These are phyloP conservation scores for Backusella australiensis DNA, from an alignment of 192 early-diverging fungal genomes.

Conservation along the genomic window DNA sequence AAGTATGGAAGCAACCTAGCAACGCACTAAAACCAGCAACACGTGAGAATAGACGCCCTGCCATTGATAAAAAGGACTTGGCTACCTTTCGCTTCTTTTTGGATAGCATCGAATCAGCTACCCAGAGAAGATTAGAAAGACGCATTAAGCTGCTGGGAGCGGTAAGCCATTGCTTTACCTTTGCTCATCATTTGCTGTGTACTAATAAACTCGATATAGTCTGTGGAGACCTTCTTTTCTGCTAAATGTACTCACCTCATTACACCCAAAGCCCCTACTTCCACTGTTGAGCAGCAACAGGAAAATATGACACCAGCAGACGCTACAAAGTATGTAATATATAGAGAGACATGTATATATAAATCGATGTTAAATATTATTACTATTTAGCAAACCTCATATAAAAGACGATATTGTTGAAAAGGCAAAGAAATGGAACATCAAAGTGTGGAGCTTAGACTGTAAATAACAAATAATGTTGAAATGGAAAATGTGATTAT, in stretches of 20 bases:
- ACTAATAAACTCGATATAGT: neutral
- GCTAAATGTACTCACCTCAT: constrained; percentile 30
- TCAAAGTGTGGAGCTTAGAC: constrained; percentile 18
- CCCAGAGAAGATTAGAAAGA: neutral
- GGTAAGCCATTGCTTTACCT: constrained; percentile 7
- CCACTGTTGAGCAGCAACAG: neutral
- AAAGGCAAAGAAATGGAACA: constrained; percentile 6
- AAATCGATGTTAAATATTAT: neutral
- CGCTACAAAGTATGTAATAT: neutral
- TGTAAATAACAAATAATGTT: constrained; percentile 12
- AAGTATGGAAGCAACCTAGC: neutral
- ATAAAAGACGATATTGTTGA: constrained; percentile 23
- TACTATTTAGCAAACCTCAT: neutral
- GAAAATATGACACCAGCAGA: neutral
- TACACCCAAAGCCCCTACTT: constrained; percentile 4
- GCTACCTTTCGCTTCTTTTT: constrained; percentile 15
- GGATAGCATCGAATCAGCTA: constrained; percentile 16
- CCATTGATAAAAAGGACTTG: constrained; percentile 18
- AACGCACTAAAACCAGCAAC: neutral
- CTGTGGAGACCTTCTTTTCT: constrained; percentile 28
- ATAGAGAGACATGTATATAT: neutral
- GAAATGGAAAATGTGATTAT: neutral
- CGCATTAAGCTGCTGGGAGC: constrained; percentile 15
- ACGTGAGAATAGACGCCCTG: neutral
- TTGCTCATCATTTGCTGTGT: neutral